phyloP scores from a whole-genome alignment of 345 rosid genomes.

The Populus deltoides region DNA sequence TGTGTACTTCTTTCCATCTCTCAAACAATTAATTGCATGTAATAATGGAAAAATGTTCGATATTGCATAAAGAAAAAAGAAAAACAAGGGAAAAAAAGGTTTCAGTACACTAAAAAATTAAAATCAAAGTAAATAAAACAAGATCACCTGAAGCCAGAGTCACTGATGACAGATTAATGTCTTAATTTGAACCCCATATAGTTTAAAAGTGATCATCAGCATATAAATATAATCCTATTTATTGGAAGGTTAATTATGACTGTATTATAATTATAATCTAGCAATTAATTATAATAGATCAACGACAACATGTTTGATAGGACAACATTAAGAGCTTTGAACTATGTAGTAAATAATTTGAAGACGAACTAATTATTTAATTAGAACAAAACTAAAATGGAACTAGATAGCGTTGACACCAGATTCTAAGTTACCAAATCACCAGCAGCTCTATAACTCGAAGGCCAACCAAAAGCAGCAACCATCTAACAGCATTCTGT shows the following conservation, averaged over 20 bases:
- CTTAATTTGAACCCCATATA: not conserved
- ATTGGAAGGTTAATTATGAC: not conserved
- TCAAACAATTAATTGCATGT: not conserved
- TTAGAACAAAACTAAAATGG: not conserved
- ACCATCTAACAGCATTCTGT: conserved; percentile 15
- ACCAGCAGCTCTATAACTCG: conserved; percentile 17
- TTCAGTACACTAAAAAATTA: not conserved
- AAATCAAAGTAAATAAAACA: not conserved
- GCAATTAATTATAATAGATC: not conserved
- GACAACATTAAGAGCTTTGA: not conserved
- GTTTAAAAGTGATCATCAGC: not conserved
- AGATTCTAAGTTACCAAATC: not conserved
- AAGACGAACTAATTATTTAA: not conserved
- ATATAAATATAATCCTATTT: not conserved
- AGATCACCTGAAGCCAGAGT: not conserved
- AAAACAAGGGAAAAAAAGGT: not conserved
- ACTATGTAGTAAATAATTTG: no score
- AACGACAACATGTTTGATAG: not conserved
- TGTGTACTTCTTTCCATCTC: not conserved
- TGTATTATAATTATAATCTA: not conserved
- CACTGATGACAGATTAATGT: not conserved
- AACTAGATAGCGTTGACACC: not conserved
- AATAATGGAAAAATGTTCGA: not conserved
- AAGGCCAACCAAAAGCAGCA: conserved; percentile 25
- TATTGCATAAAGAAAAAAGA: not conserved